These are phyloP conservation scores for Jimgerdemannia flammicorona DNA, from an alignment of 192 early-diverging fungal species.

Conservation along the genomic window DNA sequence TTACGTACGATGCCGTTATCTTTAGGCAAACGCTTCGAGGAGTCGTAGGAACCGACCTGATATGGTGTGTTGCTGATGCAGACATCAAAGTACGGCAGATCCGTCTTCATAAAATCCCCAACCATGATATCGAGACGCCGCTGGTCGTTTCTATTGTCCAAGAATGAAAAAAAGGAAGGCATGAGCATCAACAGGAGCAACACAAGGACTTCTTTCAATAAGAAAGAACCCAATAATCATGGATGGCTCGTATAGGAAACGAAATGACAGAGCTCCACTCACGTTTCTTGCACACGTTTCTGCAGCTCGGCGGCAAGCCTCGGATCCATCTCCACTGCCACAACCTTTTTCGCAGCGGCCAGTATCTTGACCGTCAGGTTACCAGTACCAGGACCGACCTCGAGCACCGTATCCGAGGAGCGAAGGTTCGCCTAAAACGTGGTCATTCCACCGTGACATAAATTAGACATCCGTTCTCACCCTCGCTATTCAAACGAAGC, in stretches of 20 bases:
- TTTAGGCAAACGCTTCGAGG: not conserved
- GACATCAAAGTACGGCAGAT: conserved; percentile 96
- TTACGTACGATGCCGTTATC: too few relatives aligned
- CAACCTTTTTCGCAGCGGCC: conserved; percentile 87
- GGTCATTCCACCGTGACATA: not conserved
- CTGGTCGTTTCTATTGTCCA: conserved; percentile 60
- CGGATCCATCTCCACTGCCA: conserved; percentile 96
- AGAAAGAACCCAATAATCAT: not conserved
- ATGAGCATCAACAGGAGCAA: not conserved
- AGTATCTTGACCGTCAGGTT: conserved; percentile 96
- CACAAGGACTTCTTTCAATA: not conserved
- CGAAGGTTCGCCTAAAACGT: conserved; percentile 41
- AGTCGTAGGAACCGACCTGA: conserved; percentile 40
- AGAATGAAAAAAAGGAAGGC: not conserved
- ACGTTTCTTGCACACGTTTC: conserved; percentile 97
- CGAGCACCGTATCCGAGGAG: conserved; percentile 75
- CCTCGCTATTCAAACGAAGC: too few relatives aligned
- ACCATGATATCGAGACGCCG: conserved; percentile 88
- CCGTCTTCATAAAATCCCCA: conserved; percentile 97
- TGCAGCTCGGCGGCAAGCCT: conserved; percentile 93
- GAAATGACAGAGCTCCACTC: conserved; percentile 17
- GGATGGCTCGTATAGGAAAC: not conserved
- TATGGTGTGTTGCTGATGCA: conserved; percentile 99
- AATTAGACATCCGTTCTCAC: not conserved
- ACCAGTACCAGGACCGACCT: conserved; percentile 99